A percentile compares a stretch with the other conserved stretches of the same genome.
These are phyloP conservation scores for Bolboschoenoplectus hybrid DNA, from an alignment of 202 grass and related monocot species.

Conservation along the genomic window DNA sequence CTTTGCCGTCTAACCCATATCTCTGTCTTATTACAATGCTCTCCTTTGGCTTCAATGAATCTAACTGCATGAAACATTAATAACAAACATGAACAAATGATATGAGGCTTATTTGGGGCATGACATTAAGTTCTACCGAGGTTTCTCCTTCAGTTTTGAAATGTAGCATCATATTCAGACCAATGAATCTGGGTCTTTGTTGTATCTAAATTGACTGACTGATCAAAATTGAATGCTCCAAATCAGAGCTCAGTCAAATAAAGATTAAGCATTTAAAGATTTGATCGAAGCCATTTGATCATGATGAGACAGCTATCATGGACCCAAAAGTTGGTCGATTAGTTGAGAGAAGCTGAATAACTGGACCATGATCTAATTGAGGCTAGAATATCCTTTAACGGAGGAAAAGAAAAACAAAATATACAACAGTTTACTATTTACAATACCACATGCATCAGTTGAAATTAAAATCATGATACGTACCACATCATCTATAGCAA, in stretches of 20 bases:
- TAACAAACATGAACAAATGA: slow-evolving; percentile 20
- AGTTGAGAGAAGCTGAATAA: not conserved
- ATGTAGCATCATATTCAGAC: not conserved
- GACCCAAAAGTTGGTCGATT: not conserved
- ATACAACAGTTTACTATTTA: not conserved
- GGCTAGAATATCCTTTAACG: not conserved
- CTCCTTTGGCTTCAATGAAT: slow-evolving; percentile 96
- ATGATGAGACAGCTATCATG: not conserved
- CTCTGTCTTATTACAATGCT: slow-evolving; percentile 86
- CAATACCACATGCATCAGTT: not conserved
- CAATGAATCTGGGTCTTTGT: not conserved
- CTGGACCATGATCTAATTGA: not conserved
- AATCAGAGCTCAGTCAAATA: slow-evolving; percentile 1
- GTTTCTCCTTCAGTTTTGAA: not conserved
- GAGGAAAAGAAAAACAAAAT: not conserved
- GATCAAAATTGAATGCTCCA: not conserved
- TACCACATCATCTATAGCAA: slow-evolving; percentile 93
- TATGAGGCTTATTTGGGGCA: not conserved
- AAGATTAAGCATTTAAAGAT: not conserved
- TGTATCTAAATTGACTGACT: not conserved
- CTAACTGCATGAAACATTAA: slow-evolving; percentile 49
- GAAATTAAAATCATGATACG: slow-evolving; percentile 26
- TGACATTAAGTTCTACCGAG: not conserved
- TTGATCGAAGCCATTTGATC: not conserved
- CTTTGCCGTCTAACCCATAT: slow-evolving; percentile 81